Percentiles rank a stretch among this genome's conserved stretches.
These are phyloP conservation scores for Carallia brachiata DNA, from an alignment of 345 rosid genomes.

Conservation along the genomic window DNA sequence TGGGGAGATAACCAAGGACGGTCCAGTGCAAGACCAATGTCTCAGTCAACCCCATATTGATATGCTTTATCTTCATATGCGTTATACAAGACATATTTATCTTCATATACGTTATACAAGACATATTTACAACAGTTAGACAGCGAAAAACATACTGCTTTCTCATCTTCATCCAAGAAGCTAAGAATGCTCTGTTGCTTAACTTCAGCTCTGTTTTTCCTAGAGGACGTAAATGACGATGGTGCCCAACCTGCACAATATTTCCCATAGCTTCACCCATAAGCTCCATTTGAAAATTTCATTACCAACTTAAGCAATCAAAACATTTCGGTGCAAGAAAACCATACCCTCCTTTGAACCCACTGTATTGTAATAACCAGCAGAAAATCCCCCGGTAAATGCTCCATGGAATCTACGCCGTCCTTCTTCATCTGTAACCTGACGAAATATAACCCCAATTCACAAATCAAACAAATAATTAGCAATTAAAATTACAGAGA, in stretches of 20 bases:
- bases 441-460: constrained; percentile 16
- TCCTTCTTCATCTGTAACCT: constrained; percentile 98
- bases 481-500: neutral
- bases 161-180: constrained; percentile 94
- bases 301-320: neutral
- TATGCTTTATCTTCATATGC: too few relatives aligned
- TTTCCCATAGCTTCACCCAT: constrained; percentile 8
- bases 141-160: constrained; percentile 48
- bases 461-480: constrained; percentile 1
- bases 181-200: constrained; percentile 76
- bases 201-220: constrained; percentile 90
- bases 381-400: constrained; percentile 93
- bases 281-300: constrained; percentile 1
- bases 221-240: constrained; percentile 78
- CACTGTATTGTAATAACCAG: constrained; percentile 90
- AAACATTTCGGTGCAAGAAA: constrained; percentile 1
- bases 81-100: too few relatives aligned
- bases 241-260: constrained; percentile 87
- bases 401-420: constrained; percentile 98
- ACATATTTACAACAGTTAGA: neutral
- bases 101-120: too few relatives aligned
- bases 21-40: too few relatives aligned
- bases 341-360: constrained; percentile 86
- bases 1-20: too few relatives aligned
- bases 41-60: too few relatives aligned